Evolutionary conservation across 495 filamentous ascomycete genomes (phyloP).

Genomic region (Penicillium samsonianum): DNA sequence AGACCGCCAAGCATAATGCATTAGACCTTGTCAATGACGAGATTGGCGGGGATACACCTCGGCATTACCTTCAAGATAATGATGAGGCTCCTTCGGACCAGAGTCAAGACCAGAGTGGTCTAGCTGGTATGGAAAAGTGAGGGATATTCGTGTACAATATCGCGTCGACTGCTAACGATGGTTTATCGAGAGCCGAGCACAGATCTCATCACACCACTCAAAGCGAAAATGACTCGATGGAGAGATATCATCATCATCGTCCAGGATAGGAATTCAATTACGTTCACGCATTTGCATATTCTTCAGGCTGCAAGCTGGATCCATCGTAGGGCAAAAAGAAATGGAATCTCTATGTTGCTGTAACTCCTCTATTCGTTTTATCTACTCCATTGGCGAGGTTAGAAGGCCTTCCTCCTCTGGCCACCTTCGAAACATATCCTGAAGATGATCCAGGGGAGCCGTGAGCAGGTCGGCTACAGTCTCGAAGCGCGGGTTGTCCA

Average conservation of each 20-base stretch:
- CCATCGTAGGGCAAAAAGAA: background rate
- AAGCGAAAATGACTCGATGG: background rate
- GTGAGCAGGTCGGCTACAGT: constrained; percentile 30
- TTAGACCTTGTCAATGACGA: constrained; percentile 40
- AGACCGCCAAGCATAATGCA: constrained; percentile 44
- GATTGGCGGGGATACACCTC: constrained; percentile 22
- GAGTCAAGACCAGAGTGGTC: constrained; percentile 14
- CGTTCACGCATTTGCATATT: background rate
- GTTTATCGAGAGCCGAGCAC: background rate
- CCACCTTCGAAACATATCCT: constrained; percentile 39
- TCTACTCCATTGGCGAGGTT: constrained; percentile 8
- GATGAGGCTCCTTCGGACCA: constrained; percentile 13
- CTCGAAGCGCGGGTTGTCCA: constrained; percentile 31
- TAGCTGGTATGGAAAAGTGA: constrained; percentile 25
- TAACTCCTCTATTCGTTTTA: background rate
- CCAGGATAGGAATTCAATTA: background rate
- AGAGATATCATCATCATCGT: background rate
- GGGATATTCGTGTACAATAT: background rate
- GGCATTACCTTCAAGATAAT: constrained; percentile 15
- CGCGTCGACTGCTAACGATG: background rate
- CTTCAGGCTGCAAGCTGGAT: background rate
- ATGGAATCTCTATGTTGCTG: background rate
- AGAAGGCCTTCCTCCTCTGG: constrained; percentile 17
- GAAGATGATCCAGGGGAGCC: constrained; percentile 36
- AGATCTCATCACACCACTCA: background rate